Evolutionary conservation across 139 green algal genomes (phyloP).

Genomic region (Desmodesmus armatus): DNA sequence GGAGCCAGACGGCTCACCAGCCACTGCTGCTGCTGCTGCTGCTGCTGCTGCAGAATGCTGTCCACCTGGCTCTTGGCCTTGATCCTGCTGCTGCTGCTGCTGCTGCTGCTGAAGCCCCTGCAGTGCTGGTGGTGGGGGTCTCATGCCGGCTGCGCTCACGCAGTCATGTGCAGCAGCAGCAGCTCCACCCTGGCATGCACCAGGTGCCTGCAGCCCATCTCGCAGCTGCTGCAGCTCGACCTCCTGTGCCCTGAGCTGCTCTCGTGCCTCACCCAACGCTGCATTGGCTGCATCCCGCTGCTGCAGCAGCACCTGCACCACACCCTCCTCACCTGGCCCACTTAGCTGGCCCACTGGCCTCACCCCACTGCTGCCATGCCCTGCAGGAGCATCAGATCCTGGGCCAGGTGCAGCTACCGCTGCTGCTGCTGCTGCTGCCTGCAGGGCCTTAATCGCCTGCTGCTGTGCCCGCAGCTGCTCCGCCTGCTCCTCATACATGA

Average conservation of each 20-base stretch:
- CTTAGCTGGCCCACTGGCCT: too few species aligned
- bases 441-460: too few species aligned
- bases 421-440: not conserved
- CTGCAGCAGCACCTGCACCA: slow-evolving; percentile 3
- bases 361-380: not conserved
- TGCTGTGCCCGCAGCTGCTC: slow-evolving; percentile 5
- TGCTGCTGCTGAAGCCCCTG: slow-evolving; percentile 8
- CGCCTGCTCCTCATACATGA: slow-evolving; percentile 46
- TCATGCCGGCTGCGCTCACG: not conserved
- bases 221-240: slow-evolving; percentile 10
- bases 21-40: not conserved
- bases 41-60: slow-evolving; percentile 27
- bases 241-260: slow-evolving; percentile 21
- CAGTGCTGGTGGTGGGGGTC: not conserved
- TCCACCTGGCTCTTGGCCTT: not conserved
- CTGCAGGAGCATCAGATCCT: not conserved
- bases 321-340: not conserved
- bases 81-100: not conserved
- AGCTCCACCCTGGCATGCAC: slow-evolving; percentile 7
- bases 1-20: slow-evolving; percentile 38
- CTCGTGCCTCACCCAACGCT: slow-evolving; percentile 24
- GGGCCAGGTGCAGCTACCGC: not conserved
- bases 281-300: slow-evolving; percentile 49
- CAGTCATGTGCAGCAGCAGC: slow-evolving; percentile 6
- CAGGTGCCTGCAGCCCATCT: slow-evolving; percentile 15